phyloP scores from a whole-genome alignment of 2,329 filamentous ascomycete genomes.

The Boeremia exigua region DNA sequence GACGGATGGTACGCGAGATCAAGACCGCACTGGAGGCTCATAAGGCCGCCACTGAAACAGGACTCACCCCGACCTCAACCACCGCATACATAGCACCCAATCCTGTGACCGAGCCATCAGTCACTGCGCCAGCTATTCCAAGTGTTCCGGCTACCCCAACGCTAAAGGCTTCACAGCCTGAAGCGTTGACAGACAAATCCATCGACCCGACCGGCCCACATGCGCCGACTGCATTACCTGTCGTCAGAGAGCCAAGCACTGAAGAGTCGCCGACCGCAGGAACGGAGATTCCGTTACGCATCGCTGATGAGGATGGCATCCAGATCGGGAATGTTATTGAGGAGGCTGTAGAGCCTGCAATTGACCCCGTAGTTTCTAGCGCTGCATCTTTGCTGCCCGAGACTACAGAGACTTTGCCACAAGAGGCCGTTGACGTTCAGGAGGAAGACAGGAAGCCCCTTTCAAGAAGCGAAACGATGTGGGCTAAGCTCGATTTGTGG shows the following conservation, averaged over 20 bases:
- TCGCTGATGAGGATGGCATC: slow-evolving; percentile 6
- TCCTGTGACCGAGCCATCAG: background rate
- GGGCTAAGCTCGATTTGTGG: slow-evolving; percentile 24
- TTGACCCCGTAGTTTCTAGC: slow-evolving; percentile 19
- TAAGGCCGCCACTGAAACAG: slow-evolving; percentile 26
- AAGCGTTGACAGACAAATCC: slow-evolving; percentile 29
- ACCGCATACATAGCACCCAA: slow-evolving; percentile 3
- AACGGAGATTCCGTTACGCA: slow-evolving; percentile 19
- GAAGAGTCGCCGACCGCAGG: slow-evolving; percentile 14
- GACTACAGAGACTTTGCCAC: slow-evolving; percentile 5
- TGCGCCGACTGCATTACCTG: background rate
- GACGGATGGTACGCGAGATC: slow-evolving; percentile 79
- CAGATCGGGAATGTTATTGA: slow-evolving; percentile 7
- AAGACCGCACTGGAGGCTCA: slow-evolving; percentile 45
- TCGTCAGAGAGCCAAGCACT: slow-evolving; percentile 1
- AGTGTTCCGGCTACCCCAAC: background rate
- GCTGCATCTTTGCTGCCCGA: slow-evolving; percentile 4
- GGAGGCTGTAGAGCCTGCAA: slow-evolving; percentile 9
- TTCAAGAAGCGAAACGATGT: slow-evolving; percentile 15
- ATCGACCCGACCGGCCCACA: slow-evolving; percentile 20
- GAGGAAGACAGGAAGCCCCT: slow-evolving; percentile 14
- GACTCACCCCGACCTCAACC: slow-evolving; percentile 6
- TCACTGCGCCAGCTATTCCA: background rate
- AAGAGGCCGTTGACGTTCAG: slow-evolving; percentile 25
- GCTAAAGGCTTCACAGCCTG: slow-evolving; percentile 17